These are phyloP conservation scores for Atkinsonella hypoxylon DNA, from an alignment of 2,329 filamentous ascomycete species.

Conservation along the genomic window DNA sequence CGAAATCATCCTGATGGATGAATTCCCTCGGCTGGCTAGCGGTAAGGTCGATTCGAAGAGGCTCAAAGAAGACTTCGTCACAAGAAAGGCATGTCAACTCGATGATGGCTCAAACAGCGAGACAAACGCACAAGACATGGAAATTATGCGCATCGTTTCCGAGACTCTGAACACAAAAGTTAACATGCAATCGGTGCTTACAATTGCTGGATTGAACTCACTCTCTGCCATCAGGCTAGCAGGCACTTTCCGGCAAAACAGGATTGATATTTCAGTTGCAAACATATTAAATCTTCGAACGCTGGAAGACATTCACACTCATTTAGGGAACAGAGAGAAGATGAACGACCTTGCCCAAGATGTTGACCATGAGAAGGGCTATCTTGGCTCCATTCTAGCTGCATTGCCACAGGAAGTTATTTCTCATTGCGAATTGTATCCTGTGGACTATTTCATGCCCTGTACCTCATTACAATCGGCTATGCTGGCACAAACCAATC, in stretches of 20 bases:
- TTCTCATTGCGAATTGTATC: too few relatives aligned
- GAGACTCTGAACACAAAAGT: slow-evolving; percentile 27
- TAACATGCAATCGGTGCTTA: slow-evolving; percentile 29
- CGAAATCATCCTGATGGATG: slow-evolving; percentile 51
- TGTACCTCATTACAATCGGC: slow-evolving; percentile 67
- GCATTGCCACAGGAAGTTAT: background rate
- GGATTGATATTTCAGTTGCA: slow-evolving; percentile 43
- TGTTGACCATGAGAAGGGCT: background rate
- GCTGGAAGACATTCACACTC: slow-evolving; percentile 18
- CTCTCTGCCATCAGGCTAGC: slow-evolving; percentile 38
- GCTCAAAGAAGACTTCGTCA: slow-evolving; percentile 40
- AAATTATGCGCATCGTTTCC: slow-evolving; percentile 29
- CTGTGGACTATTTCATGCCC: slow-evolving; percentile 19
- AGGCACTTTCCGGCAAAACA: slow-evolving; percentile 46
- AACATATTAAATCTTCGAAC: slow-evolving; percentile 48
- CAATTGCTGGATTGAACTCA: slow-evolving; percentile 53
- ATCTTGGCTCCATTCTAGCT: background rate
- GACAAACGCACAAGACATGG: slow-evolving; percentile 1
- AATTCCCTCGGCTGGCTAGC: slow-evolving; percentile 65
- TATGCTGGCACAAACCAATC: slow-evolving; percentile 66
- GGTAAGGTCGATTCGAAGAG: slow-evolving; percentile 69
- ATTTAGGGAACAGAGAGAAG: background rate
- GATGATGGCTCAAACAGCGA: background rate
- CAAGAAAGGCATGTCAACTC: slow-evolving; percentile 8
- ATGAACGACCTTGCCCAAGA: background rate